Evolutionary conservation across 2,329 filamentous ascomycete species (phyloP).

Genomic region (Zymoseptoria tritici): DNA sequence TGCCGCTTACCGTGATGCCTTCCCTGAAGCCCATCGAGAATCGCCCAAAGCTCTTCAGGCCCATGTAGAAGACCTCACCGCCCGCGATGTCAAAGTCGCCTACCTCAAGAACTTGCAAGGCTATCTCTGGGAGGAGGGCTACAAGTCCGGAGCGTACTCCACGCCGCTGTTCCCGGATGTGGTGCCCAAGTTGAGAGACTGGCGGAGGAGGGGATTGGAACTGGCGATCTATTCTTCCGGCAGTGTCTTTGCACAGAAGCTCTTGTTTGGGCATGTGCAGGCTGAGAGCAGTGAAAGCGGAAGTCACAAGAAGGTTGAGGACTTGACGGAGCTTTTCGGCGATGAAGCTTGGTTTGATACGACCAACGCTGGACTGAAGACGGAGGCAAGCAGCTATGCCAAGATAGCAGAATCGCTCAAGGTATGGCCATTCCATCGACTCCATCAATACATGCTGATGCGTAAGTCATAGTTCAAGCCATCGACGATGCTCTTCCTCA

Average conservation of each 20-base stretch:
- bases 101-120: conserved; percentile 77
- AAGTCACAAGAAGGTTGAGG: conserved; percentile 39
- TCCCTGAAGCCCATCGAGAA: conserved; percentile 56
- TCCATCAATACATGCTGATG: background rate
- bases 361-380: conserved; percentile 70
- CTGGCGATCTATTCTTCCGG: conserved; percentile 77
- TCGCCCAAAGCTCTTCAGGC: conserved; percentile 54
- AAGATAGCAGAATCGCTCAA: conserved; percentile 50
- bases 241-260: conserved; percentile 71
- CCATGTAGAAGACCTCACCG: conserved; percentile 64
- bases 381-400: conserved; percentile 58
- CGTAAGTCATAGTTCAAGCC: conserved; percentile 33
- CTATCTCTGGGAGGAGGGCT: conserved; percentile 69
- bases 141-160: conserved; percentile 59
- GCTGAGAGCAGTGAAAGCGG: conserved; percentile 4
- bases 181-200: conserved; percentile 42
- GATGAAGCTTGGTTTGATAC: conserved; percentile 66
- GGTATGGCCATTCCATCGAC: conserved; percentile 10
- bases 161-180: conserved; percentile 72
- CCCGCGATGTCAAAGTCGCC: conserved; percentile 63
- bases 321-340: conserved; percentile 50
- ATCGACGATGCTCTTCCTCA: conserved; percentile 65
- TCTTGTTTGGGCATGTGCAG: conserved; percentile 60
- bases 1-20: conserved; percentile 60
- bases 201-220: conserved; percentile 49